Base-by-base conservation (phyloP, 2,329 filamentous ascomycete species). In the Didymella pinodella region DNA sequence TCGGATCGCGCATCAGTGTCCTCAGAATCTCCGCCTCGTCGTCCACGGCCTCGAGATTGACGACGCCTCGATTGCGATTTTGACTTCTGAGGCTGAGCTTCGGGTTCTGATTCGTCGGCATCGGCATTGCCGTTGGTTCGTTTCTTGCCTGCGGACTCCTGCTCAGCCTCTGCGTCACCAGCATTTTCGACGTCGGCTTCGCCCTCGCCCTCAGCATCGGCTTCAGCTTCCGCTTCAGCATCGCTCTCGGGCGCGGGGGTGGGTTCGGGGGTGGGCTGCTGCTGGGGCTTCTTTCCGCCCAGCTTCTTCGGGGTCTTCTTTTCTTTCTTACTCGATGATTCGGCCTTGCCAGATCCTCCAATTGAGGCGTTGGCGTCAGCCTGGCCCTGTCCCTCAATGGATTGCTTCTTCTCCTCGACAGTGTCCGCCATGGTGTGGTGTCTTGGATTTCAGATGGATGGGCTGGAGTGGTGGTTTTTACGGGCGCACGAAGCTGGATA, bases 1-100 rank as follows among this genome's bases (percentile, higher is more conserved):
- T 86, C 83, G 67, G 80, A 83, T 66, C 84, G 82, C 6, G 82
- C 76, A 62, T 84, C 77, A 46, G 82, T 83, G 67, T 87, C 85
- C 66, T 86, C 85, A 63, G 78, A 82, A 8, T 83, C 80, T 22
- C 61, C 68, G 55, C 76, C 75, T 67, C 74, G 76, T 65, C 82
- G 78, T 36, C 82, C 80, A 54, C 82, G 80, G 36, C 82, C 82
- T 62, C 82, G 80, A 59, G 79, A 81, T 64, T 82, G 80, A 63
- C 81, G 80, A 62, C 81, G 79, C 57, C 80, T 77, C 49, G 80
- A 82, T 68, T 79, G 75, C 65, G 75, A 73, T 62, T 75, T 79
- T 59, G 75, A 72, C 57, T 60, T 60, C n/a, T 60, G 52, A 60
- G 57, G 57, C 63, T 82, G 73, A 56, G 74, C 79, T 66, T 84